Evolutionary conservation across 257 asterid genomes (phyloP), one percentile per base, ranked within the genome.

Genomic region (Rhazya stricta): DNA sequence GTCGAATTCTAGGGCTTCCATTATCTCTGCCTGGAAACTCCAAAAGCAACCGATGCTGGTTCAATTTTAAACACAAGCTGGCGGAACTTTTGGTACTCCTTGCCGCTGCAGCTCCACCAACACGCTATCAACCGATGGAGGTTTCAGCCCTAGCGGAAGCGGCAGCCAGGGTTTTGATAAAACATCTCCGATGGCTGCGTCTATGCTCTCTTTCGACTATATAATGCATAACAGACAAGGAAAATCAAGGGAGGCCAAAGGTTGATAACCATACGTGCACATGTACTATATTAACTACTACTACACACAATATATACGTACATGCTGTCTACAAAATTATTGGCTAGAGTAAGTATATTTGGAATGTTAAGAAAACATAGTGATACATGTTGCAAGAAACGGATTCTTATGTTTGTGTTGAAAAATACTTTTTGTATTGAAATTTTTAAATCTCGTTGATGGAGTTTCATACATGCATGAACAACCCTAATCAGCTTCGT

Each of bases 161-260:
- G 97, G 96, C 84, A 82, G 87, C 98, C 98, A 94, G 69, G 98
- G 98, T 85, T 91, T 90, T 11, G 92, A 76, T 81, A 94, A 75
- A 68, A 82, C 98, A 63, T 94, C 98, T 85, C 95, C 97, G 27
- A 91, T 90, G 0, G 97, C 97, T 39, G 98, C 97, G 74, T 94
- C 97, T 39, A 94, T 86, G 74, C 96, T 90, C 91, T 94, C 98
- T 87, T 91, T 94, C 18, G 98, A 88, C 98, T 93, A 83, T n/a
- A 67, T 32, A 27, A 68, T 34, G 37, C 61, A 73, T 5, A 79
- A 71, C 6, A 0, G 23, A 34, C 0, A 39, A 56, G 29, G 53
- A 62, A n/a, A 34, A 34, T 61, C 25, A 56, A 63, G 21, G 4
- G 11, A 18, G 37, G 48, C 5, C 30, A 30, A 30, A 30, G 5